Evolutionary conservation across 1,284 basidiomycete species (phyloP).

Genomic region (Moesziomyces aphidis): DNA sequence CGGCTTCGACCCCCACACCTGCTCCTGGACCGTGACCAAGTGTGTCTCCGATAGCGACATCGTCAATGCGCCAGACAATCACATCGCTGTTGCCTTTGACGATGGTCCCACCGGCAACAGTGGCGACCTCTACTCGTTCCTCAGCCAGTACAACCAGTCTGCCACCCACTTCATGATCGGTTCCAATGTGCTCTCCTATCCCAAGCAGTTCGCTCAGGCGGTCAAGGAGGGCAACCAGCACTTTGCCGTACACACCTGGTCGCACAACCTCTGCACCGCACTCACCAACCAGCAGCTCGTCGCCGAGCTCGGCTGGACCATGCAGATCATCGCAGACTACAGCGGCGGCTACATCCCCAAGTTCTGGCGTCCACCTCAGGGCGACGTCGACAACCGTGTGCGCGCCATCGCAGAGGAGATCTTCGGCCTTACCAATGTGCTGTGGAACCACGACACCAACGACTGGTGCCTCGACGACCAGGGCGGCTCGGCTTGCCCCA

Average conservation of each 20-base stretch:
- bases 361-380: conserved; percentile 69
- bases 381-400: conserved; percentile 67
- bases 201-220: conserved; percentile 77
- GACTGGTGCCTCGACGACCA: conserved; percentile 64
- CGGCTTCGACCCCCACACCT: conserved; percentile 27
- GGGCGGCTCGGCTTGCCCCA: conserved; percentile 43
- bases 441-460: conserved; percentile 63
- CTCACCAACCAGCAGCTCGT: conserved; percentile 88
- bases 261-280: conserved; percentile 75
- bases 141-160: conserved; percentile 75
- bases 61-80: conserved; percentile 73
- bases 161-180: conserved; percentile 94
- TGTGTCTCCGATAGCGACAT: conserved; percentile 75
- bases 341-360: conserved; percentile 64
- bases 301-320: conserved; percentile 94
- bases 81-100: conserved; percentile 70
- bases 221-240: conserved; percentile 80
- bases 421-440: conserved; percentile 65
- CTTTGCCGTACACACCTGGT: conserved; percentile 71
- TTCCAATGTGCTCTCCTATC: conserved; percentile 83
- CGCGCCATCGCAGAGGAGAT: conserved; percentile 61
- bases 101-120: conserved; percentile 87
- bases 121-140: conserved; percentile 75
- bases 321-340: conserved; percentile 77
- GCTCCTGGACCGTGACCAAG: conserved; percentile 65